Evolutionary conservation across 257 asterid genomes (phyloP).

Genomic region (Solanum tarijense): DNA sequence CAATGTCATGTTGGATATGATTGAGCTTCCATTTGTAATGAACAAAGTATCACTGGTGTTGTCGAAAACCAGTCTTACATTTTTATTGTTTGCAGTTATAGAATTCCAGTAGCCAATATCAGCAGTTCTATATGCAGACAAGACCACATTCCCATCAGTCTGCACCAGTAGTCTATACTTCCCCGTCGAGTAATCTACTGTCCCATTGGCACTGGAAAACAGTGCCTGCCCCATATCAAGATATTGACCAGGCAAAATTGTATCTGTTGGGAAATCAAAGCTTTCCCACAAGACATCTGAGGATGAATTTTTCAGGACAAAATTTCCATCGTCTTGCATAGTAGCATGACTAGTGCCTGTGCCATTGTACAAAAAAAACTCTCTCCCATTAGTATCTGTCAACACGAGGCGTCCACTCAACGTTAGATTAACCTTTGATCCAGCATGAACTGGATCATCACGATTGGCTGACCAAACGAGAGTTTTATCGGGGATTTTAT

Average conservation of each 20-base stretch:
- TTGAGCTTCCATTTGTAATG: not conserved
- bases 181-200: not conserved
- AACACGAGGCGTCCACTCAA: conserved; percentile 9
- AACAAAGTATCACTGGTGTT: not conserved
- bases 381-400: not conserved
- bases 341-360: conserved; percentile 4
- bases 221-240: not conserved
- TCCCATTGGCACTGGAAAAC: not conserved
- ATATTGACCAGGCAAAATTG: conserved; percentile 1
- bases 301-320: conserved; percentile 5
- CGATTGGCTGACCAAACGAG: conserved; percentile 34
- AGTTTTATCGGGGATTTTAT: conserved; percentile 17
- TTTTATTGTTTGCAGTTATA: not conserved
- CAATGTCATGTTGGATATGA: not conserved
- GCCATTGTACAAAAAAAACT: not conserved
- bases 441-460: conserved; percentile 2
- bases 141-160: not conserved
- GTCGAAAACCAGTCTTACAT: not conserved
- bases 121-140: not conserved
- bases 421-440: conserved; percentile 13
- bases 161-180: not conserved
- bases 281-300: conserved; percentile 19
- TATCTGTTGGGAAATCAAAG: conserved; percentile 19
- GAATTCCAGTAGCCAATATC: not conserved
- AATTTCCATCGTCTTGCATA: conserved; percentile 22